Base-by-base conservation (phyloP, 139 green algal species). In the Picochlorum sp. region DNA sequence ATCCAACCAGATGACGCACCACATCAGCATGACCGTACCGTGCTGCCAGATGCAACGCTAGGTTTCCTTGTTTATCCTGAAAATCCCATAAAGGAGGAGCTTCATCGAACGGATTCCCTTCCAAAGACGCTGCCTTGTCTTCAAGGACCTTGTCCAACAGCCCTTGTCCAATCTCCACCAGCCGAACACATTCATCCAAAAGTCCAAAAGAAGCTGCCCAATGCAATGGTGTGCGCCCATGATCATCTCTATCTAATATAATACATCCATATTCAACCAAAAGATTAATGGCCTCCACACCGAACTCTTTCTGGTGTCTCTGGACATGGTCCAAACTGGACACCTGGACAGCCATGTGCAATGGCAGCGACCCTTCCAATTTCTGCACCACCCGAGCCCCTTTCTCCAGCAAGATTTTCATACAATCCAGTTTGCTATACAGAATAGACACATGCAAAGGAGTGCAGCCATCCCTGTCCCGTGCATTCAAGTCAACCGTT, bases 381-480 rank as follows among this genome's bases (percentile, higher is more conserved):
- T 50, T 62, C 11, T 66, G 50, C 15, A 18, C 37, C 28, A 70
- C 24, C 21, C 65, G 44, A 6, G 79, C 74, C 14, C 75, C 75
- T 8, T 58, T 49, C 23, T 81, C 77, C 3, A 94, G 65, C 30
- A 95, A 75, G 50, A 68, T 37, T 23, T 49, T 20, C 10, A 67
- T 69, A 23, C 68, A 80, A n/a, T 78, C 74, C 7, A 37, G 14
- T 45, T 20, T 31, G 81, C 86, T 85, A 31, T 85, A 73, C 6
- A 95, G 68, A 20, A 95, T 69, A 23, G 88, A 85, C 1, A 95
- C 47, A 75, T 96, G 88, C 50, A 96, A 62, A 0, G 89, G 84
- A 11, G 86, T 90, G 63, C 78, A 88, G 2, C 71, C 66, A 18
- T 84, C 60, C 2, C 56, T 49, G 56, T 94, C 86, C 23, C 70